Percentiles rank a stretch among this genome's conserved stretches.
Conservation (phyloP, 2,329 filamentous ascomycete genomes). For the Penicillium digitatum region DNA sequence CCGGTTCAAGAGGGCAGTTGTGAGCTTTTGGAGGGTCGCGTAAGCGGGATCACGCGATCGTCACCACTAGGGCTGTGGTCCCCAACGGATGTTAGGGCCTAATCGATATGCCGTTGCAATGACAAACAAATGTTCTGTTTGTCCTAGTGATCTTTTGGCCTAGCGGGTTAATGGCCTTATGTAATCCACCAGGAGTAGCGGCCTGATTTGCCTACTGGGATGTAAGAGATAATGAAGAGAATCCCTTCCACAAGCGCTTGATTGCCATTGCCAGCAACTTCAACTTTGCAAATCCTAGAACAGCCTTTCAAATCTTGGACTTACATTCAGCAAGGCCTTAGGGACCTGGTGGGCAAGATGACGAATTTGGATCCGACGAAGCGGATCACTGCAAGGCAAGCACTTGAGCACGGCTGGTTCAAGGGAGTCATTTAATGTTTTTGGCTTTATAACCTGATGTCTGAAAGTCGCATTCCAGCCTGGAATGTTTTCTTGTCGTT, state of each 20-base stretch:
- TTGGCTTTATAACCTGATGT: too few species aligned
- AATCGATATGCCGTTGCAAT: too few species aligned
- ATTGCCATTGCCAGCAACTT: constrained; percentile 40
- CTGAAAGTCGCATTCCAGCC: too few species aligned
- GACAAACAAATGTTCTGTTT: too few species aligned
- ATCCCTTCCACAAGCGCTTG: constrained; percentile 41
- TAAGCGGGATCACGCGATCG: neutral
- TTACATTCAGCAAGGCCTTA: constrained; percentile 36
- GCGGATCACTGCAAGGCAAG: constrained; percentile 31
- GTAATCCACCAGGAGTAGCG: too few species aligned
- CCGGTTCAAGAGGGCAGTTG: neutral
- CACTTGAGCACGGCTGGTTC: constrained; percentile 33
- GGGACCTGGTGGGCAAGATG: constrained; percentile 28
- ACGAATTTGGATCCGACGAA: constrained; percentile 30
- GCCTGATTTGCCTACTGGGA: too few species aligned
- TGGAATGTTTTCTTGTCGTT: too few species aligned
- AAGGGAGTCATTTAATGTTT: too few species aligned
- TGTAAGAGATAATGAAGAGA: too few species aligned
- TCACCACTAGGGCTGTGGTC: neutral
- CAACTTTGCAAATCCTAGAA: constrained; percentile 36
- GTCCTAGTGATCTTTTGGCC: too few species aligned
- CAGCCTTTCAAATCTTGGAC: constrained; percentile 42
- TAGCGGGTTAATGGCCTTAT: too few species aligned
- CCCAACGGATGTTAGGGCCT: too few species aligned
- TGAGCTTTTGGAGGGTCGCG: neutral